These are phyloP conservation scores for Ascochyta koolunga DNA, from an alignment of 2,329 filamentous ascomycete species.

Conservation along the genomic window DNA sequence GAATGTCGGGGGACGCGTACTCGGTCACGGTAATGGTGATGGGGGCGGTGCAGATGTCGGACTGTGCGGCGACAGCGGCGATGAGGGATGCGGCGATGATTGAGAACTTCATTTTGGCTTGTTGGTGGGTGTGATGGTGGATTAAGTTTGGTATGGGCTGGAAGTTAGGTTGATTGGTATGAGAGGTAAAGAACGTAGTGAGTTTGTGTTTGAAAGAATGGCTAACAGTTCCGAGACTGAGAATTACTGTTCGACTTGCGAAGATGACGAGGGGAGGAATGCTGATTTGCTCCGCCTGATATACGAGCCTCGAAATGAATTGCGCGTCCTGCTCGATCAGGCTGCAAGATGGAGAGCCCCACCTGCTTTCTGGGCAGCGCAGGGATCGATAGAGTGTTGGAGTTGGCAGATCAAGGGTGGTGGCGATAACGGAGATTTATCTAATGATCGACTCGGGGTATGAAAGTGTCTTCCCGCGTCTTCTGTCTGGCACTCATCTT, in stretches of 20 bases:
- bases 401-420: constrained; percentile 7
- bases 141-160: constrained; percentile 13
- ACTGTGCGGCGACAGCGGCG: constrained; percentile 32
- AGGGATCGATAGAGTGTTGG: constrained; percentile 3
- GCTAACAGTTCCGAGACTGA: constrained; percentile 14
- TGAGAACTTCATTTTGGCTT: constrained; percentile 41
- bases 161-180: constrained; percentile 9
- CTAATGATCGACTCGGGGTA: constrained; percentile 14
- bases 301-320: constrained; percentile 16
- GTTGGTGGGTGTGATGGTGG: constrained; percentile 9
- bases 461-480: constrained; percentile 9
- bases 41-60: constrained; percentile 24
- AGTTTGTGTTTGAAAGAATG: constrained; percentile 10
- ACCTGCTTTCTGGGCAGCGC: constrained; percentile 3
- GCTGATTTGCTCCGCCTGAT: constrained; percentile 3
- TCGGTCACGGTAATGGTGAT: constrained; percentile 39
- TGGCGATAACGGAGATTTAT: constrained; percentile 25
- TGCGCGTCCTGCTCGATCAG: constrained; percentile 8
- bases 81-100: constrained; percentile 34
- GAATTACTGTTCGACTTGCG: constrained; percentile 14
- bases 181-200: constrained; percentile 9
- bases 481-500: constrained; percentile 1
- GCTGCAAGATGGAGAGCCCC: constrained; percentile 2
- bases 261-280: constrained; percentile 7
- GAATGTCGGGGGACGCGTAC: constrained; percentile 23